phyloP scores from a whole-genome alignment of 495 filamentous ascomycete genomes.

The Bacidia gigantensis region DNA sequence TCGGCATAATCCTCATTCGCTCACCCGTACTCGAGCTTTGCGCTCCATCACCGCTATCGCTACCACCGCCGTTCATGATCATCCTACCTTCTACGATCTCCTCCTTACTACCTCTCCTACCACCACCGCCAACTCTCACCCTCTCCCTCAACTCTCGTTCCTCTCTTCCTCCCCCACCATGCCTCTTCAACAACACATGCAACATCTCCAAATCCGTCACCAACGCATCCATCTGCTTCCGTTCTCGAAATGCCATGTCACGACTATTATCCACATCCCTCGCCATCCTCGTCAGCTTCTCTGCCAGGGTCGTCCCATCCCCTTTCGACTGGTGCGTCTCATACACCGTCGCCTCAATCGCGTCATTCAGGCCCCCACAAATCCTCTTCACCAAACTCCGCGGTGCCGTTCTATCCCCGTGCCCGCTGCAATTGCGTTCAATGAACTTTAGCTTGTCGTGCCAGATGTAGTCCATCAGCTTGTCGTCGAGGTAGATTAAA shows the following conservation, averaged over 20 bases:
- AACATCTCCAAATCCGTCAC: slow-evolving; percentile 3
- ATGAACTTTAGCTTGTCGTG: neutral
- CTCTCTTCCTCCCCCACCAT: neutral
- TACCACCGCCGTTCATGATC: no score
- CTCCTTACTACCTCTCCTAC: no score
- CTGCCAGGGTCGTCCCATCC: neutral
- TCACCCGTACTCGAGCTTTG: neutral
- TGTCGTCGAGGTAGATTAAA: neutral
- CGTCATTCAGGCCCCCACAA: neutral
- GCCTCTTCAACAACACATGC: neutral
- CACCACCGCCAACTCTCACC: neutral
- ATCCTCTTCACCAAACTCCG: neutral
- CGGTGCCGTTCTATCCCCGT: neutral
- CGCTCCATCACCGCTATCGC: no score
- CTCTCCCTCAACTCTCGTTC: no score
- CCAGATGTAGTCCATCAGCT: slow-evolving; percentile 3
- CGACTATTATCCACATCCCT: neutral
- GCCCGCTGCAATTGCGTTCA: neutral
- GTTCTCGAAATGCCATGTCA: neutral
- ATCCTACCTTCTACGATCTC: no score
- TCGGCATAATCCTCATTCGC: neutral
- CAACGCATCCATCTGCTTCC: neutral
- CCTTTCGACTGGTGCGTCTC: neutral
- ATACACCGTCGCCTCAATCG: neutral
- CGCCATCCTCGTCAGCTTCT: neutral